Base-by-base conservation (phyloP, 495 filamentous ascomycete genomes). In the Ascobolus immersus region DNA sequence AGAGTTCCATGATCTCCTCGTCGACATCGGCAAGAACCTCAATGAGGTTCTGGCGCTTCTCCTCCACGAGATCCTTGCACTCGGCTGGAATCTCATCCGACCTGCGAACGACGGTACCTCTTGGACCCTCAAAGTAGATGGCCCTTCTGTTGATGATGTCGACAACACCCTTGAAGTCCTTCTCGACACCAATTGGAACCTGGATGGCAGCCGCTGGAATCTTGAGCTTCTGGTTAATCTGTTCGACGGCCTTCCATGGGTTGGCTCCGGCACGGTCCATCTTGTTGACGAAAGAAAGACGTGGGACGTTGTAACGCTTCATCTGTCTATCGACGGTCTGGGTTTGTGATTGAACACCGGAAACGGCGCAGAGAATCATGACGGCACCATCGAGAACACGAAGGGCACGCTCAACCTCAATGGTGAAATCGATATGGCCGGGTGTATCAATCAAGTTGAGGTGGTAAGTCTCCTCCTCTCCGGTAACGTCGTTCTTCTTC, bases 241-340 rank as follows among this genome's bases (percentile, higher is more conserved):
- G 79, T 15, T 94, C 86, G 28, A 94, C 69, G 1, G 80, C 81
- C 57, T 89, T 92, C 69, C 86, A 99, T 2, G 89, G 89, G 50
- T 99, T 94, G 36, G 89, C 79, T 31, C 89, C 89, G 71, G 91
- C 91, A 37, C 89, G 78, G 48, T 99, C 89, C 89, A 99, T 99
- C 65, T 99, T 99, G 60, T 99, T 99, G 44, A 99, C 63, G 51
- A 99, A 99, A 36, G 73, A 82, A 44, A 99, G 75, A 39, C 89
- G 63, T 21, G 89, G 89, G 33, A 99, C 69, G 48, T 93, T 90
- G 59, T 99, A 99, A 33, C 89, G 68, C 58, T 76, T 74, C 89
- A 99, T 99, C 60, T 99, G 89, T 39, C 89, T 62, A 53, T 99
- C 84, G 32, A 99, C 89, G 1, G 89, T 99, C 41, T 93, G 92